Evolutionary conservation across 345 rosid species (phyloP).

Genomic region (Lumnitzera littorea): DNA sequence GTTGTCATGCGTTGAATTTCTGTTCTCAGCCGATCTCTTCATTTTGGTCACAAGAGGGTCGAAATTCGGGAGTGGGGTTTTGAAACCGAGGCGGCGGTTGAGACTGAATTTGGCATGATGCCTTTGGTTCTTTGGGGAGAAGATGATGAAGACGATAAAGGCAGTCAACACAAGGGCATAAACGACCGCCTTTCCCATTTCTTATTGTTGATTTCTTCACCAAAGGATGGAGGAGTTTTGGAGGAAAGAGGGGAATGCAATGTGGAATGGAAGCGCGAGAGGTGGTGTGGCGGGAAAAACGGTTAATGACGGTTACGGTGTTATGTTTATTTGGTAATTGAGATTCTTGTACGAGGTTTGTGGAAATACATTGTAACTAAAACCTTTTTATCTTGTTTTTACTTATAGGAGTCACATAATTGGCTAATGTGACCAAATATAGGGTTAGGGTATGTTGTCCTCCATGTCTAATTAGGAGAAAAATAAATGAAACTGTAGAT

Average conservation of each 20-base stretch:
- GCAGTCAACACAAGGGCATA: conserved; percentile 32
- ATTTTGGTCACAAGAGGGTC: conserved; percentile 48
- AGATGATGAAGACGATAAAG: conserved; percentile 24
- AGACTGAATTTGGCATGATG: conserved; percentile 4
- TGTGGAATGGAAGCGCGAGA: conserved; percentile 1
- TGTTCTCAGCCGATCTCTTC: conserved; percentile 27
- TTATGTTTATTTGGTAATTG: too few relatives aligned
- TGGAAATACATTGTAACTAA: too few relatives aligned
- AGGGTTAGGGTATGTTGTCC: too few relatives aligned
- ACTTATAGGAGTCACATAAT: too few relatives aligned
- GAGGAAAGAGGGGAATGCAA: neutral
- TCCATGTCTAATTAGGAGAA: too few relatives aligned
- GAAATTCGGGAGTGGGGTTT: conserved; percentile 25
- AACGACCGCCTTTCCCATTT: conserved; percentile 66
- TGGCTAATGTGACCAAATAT: too few relatives aligned
- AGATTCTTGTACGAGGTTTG: neutral
- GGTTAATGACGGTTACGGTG: conserved; percentile 34
- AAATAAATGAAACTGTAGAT: too few relatives aligned
- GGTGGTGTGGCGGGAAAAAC: conserved; percentile 28
- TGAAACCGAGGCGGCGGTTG: conserved; percentile 47
- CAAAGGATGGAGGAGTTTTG: neutral
- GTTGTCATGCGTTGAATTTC: neutral
- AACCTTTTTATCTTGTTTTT: too few relatives aligned
- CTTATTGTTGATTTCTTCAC: neutral
- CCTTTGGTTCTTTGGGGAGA: conserved; percentile 12